Evolutionary conservation across 1,284 basidiomycete species (phyloP).

Genomic region (Puccinia horiana): DNA sequence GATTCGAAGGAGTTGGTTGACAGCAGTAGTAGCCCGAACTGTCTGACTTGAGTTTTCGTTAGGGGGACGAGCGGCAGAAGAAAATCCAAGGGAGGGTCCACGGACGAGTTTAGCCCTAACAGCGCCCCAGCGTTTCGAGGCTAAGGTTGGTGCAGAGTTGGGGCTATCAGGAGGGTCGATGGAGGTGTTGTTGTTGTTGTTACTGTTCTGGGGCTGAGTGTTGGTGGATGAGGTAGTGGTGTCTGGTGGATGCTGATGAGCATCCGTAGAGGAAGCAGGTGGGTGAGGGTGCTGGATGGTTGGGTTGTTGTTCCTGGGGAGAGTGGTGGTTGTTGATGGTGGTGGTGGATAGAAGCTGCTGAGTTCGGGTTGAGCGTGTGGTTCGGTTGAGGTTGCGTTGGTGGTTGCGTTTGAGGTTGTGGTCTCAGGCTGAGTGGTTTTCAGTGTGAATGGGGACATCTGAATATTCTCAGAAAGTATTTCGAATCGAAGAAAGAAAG

Average conservation of each 20-base stretch:
- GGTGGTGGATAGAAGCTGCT: conserved; percentile 59
- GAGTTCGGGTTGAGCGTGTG: neutral
- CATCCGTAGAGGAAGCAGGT: neutral
- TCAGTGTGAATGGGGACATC: neutral
- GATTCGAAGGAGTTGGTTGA: neutral
- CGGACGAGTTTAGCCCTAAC: conserved; percentile 32
- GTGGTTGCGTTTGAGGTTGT: conserved; percentile 66
- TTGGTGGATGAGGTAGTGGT: neutral
- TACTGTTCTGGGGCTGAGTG: neutral
- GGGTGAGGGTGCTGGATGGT: neutral
- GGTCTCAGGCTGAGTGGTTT: conserved; percentile 64
- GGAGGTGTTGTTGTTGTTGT: neutral
- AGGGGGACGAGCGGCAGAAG: neutral
- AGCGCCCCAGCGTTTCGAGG: conserved; percentile 34
- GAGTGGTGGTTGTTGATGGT: conserved; percentile 41
- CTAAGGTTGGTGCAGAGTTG: neutral
- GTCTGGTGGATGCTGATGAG: neutral
- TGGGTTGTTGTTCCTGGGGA: neutral
- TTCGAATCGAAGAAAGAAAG: neutral
- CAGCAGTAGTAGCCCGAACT: neutral
- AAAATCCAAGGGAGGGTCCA: neutral
- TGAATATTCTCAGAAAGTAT: neutral
- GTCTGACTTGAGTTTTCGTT: neutral
- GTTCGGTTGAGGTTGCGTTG: conserved; percentile 63
- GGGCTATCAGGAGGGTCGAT: neutral